Conservation (phyloP, 2,329 filamentous ascomycete genomes). For the Elsinoe fawcettii region DNA sequence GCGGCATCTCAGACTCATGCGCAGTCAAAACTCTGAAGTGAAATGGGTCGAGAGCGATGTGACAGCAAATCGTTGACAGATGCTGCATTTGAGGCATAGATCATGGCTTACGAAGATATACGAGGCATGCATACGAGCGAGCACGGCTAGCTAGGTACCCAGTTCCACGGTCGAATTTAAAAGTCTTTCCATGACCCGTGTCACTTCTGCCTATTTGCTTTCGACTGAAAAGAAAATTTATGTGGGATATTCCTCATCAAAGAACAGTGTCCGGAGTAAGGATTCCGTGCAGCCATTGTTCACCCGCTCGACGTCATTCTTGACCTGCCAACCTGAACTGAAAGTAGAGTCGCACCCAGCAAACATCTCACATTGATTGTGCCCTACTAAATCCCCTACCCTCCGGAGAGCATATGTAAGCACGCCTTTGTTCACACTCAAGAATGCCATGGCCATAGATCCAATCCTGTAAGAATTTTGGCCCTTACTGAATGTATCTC, state of each 20-base stretch:
- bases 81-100: neutral
- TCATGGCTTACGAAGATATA: constrained; percentile 10
- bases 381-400: neutral
- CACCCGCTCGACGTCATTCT: neutral
- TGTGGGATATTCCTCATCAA: neutral
- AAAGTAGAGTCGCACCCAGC: neutral
- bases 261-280: neutral
- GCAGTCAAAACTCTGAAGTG: neutral
- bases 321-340: neutral
- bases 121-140: constrained; percentile 1
- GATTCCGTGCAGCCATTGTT: neutral
- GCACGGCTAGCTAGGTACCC: constrained; percentile 5
- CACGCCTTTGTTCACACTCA: neutral
- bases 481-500: neutral
- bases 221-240: neutral
- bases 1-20: neutral
- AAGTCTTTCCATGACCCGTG: no score
- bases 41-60: neutral
- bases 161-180: neutral
- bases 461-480: constrained; percentile 21
- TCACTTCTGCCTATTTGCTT: neutral
- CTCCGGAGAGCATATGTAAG: neutral
- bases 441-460: constrained; percentile 26
- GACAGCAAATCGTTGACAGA: neutral
- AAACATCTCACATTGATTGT: neutral